These are phyloP conservation scores for Globisporangium iwayamae DNA, from an alignment of 352 stramenopile genomes.

Conservation along the genomic window DNA sequence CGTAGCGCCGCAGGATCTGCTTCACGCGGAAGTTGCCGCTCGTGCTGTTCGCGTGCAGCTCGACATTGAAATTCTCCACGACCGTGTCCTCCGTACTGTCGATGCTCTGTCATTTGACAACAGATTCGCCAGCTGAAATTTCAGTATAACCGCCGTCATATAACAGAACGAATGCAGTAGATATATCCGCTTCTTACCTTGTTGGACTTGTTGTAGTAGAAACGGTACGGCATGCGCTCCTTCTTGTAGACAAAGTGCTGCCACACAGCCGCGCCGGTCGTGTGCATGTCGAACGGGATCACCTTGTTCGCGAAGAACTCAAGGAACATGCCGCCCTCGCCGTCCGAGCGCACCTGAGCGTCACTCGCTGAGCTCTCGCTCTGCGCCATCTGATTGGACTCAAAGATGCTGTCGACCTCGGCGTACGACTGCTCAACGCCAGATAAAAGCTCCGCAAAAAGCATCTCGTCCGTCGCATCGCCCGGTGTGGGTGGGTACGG, in stretches of 20 bases:
- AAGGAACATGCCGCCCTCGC: slow-evolving; percentile 30
- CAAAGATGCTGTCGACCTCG: slow-evolving; percentile 37
- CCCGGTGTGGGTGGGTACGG: slow-evolving; percentile 25
- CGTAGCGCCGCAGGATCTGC: slow-evolving; percentile 58
- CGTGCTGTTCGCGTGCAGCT: slow-evolving; percentile 48
- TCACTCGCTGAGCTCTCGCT: slow-evolving; percentile 32
- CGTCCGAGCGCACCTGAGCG: slow-evolving; percentile 32
- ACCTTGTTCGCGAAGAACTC: slow-evolving; percentile 51
- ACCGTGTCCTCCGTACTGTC: slow-evolving; percentile 48
- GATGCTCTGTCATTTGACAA: slow-evolving; percentile 13
- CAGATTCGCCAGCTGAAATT: background rate
- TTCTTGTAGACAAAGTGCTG: slow-evolving; percentile 41
- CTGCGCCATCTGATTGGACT: slow-evolving; percentile 20
- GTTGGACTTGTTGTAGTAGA: slow-evolving; percentile 30
- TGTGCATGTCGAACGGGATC: slow-evolving; percentile 32
- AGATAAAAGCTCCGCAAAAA: slow-evolving; percentile 34
- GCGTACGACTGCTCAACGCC: slow-evolving; percentile 32
- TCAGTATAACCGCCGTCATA: background rate
- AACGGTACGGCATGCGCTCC: slow-evolving; percentile 35
- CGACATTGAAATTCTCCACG: slow-evolving; percentile 55
- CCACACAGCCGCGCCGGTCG: slow-evolving; percentile 35
- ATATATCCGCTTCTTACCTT: slow-evolving; percentile 20
- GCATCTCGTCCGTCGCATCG: slow-evolving; percentile 20
- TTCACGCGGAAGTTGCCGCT: slow-evolving; percentile 48
- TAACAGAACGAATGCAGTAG: background rate